Conservation (phyloP, 2,329 filamentous ascomycete species). For the Parasarocladium wereldwijsianum region DNA sequence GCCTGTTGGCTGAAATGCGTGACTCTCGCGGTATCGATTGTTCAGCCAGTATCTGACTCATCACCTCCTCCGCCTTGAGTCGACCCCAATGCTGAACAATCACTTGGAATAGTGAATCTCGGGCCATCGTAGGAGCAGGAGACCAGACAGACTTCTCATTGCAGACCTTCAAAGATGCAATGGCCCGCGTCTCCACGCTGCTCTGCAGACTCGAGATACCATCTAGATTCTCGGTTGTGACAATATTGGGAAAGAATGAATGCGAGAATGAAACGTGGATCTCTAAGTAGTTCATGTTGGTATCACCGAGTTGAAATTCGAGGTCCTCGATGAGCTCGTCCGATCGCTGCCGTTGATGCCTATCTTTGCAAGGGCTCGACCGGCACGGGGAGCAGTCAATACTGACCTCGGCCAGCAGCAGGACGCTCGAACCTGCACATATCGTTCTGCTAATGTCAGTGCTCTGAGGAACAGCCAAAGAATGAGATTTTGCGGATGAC, state of each 20-base stretch:
- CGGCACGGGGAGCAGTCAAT: constrained; percentile 14
- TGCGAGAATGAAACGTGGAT: constrained; percentile 40
- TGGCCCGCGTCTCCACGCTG: constrained; percentile 35
- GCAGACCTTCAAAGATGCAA: constrained; percentile 33
- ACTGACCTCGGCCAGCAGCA: constrained; percentile 33
- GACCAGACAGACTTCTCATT: constrained; percentile 37
- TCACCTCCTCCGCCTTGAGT: constrained; percentile 25
- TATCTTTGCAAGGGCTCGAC: constrained; percentile 4
- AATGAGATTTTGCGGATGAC: constrained; percentile 5
- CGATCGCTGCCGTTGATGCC: constrained; percentile 24
- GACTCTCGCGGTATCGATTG: constrained; percentile 6
- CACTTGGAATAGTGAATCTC: constrained; percentile 26
- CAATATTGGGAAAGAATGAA: constrained; percentile 33
- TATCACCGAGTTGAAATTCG: constrained; percentile 38
- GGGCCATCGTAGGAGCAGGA: constrained; percentile 20
- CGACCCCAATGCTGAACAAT: constrained; percentile 34
- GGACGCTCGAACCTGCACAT: constrained; percentile 25
- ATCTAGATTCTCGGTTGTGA: constrained; percentile 8
- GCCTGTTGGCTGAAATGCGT: too few species aligned
- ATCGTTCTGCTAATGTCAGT: constrained; percentile 21
- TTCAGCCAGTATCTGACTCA: constrained; percentile 17
- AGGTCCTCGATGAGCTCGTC: constrained; percentile 45
- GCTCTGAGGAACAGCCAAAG: background rate
- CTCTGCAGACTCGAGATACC: constrained; percentile 29
- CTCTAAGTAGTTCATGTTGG: constrained; percentile 31